Percentiles rank a stretch among this genome's conserved stretches.
phyloP scores from a whole-genome alignment of 2,329 filamentous ascomycete species.

The Cordyceps cicadae region DNA sequence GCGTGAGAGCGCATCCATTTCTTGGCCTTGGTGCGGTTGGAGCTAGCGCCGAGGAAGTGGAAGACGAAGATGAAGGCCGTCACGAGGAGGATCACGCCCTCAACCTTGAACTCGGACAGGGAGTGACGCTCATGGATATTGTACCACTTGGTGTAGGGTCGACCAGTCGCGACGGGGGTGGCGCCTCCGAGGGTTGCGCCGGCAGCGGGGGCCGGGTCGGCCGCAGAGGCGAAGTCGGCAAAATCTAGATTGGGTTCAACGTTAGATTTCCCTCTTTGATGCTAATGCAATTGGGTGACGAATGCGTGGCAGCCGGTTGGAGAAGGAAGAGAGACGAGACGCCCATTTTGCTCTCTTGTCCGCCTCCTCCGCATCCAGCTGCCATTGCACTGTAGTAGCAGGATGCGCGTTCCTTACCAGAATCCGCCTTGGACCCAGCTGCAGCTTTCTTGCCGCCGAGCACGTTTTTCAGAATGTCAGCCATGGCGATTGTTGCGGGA shows the following conservation, averaged over 20 bases:
- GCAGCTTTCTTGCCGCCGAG: slow-evolving; percentile 54
- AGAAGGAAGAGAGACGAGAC: neutral
- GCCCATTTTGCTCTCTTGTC: neutral
- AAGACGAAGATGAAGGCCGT: slow-evolving; percentile 66
- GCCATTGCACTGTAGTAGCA: neutral
- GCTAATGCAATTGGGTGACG: neutral
- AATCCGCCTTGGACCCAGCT: slow-evolving; percentile 48
- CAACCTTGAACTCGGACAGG: slow-evolving; percentile 75
- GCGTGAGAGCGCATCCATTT: slow-evolving; percentile 72
- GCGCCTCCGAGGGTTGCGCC: slow-evolving; percentile 37
- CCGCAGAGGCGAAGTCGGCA: slow-evolving; percentile 79
- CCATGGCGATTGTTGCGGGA: slow-evolving; percentile 35
- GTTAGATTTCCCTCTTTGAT: slow-evolving; percentile 18
- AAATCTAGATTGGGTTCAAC: slow-evolving; percentile 55
- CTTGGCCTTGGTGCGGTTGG: slow-evolving; percentile 73
- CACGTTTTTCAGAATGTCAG: slow-evolving; percentile 56
- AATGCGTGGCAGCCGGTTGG: neutral
- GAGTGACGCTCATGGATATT: slow-evolving; percentile 87
- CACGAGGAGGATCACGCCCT: slow-evolving; percentile 71
- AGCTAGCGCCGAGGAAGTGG: slow-evolving; percentile 71
- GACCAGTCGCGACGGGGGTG: slow-evolving; percentile 37
- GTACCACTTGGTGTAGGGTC: slow-evolving; percentile 91
- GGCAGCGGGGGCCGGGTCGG: slow-evolving; percentile 53
- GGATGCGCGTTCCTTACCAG: slow-evolving; percentile 42
- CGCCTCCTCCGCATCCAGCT: neutral